phyloP scores from a whole-genome alignment of 2,329 filamentous ascomycete species.

The Aspergillus quadricinctus region DNA sequence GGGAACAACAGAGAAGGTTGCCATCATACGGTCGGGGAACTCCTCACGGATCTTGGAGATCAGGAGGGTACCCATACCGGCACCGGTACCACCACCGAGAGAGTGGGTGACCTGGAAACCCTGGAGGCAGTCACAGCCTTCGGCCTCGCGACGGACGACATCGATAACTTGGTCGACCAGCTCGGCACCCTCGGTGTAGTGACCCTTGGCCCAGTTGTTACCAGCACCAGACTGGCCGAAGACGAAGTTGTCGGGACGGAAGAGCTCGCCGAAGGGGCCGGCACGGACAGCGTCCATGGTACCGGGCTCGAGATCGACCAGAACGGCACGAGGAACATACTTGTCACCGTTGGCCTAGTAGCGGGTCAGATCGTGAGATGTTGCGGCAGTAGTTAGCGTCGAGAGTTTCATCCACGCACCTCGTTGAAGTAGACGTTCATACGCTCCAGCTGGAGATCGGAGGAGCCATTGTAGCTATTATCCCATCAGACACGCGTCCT shows the following conservation, averaged over 20 bases:
- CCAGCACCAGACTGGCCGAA: constrained; percentile 99
- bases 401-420: constrained; percentile 39
- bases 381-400: background rate
- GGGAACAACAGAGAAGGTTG: constrained; percentile 97
- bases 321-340: constrained; percentile 97
- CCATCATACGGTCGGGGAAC: constrained; percentile 99
- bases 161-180: constrained; percentile 97
- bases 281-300: constrained; percentile 99
- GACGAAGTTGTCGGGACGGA: constrained; percentile 99
- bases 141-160: constrained; percentile 96
- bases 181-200: constrained; percentile 99
- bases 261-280: constrained; percentile 96
- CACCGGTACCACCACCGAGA: constrained; percentile 99
- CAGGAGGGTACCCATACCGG: constrained; percentile 98
- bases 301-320: constrained; percentile 98
- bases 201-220: constrained; percentile 99
- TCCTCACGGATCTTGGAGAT: constrained; percentile 99
- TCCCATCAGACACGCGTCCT: background rate
- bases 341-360: constrained; percentile 76
- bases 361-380: constrained; percentile 3
- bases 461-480: constrained; percentile 88
- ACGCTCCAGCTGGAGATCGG: constrained; percentile 98
- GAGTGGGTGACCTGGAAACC: constrained; percentile 99
- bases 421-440: constrained; percentile 99
- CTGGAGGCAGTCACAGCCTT: constrained; percentile 98